Base-by-base conservation (phyloP, 805 yeast genomes). In the Aciculoconidium aculeatum region DNA sequence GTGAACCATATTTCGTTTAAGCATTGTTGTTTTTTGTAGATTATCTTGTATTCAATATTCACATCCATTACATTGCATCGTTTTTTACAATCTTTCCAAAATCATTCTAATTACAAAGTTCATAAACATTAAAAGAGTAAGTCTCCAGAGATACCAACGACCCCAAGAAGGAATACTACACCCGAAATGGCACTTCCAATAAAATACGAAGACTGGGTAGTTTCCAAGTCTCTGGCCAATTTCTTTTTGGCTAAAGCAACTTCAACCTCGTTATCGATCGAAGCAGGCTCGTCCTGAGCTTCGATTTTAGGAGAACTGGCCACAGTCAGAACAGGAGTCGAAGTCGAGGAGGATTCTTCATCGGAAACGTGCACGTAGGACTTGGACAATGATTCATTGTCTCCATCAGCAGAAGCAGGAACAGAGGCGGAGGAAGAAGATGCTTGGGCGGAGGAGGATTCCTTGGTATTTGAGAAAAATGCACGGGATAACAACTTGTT, bases 111-210 rank as follows among this genome's bases (percentile, higher is more conserved):
- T 14, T n/a, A 13, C 6, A 12, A 23, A 8, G n/a, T 16, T 4
- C 4, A 25, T 14, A 11, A 25, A 16, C 21, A 30, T 21, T 21
- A 23, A 18, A 30, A 31, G 21, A 21, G 32, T n/a, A 36, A 41
- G 45, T 77, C 85, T 8, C 85, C 85, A 32, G 71, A 45, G 31
- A 73, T 61, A 9, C 85, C 85, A 37, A 77, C 48, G 7, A 65
- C 44, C 13, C 78, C 65, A 29, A 77, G 49, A 4, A 65, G 46
- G 30, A 75, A 68, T 0, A 76, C 69, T 8, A 56, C 36, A 6
- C 69, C 68, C 11, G 71, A 47, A 18, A 75, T 42, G 10, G 51
- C 53, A 6, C 68, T 54, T 3, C 72, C 68, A 15, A 59, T 41
- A 16, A 49, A 32, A 46, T 70, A 70, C 7, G 64, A 61, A 1